Evolutionary conservation across 78 protist genomes (phyloP).

Genomic region (Planoprotostelium fungivorum): DNA sequence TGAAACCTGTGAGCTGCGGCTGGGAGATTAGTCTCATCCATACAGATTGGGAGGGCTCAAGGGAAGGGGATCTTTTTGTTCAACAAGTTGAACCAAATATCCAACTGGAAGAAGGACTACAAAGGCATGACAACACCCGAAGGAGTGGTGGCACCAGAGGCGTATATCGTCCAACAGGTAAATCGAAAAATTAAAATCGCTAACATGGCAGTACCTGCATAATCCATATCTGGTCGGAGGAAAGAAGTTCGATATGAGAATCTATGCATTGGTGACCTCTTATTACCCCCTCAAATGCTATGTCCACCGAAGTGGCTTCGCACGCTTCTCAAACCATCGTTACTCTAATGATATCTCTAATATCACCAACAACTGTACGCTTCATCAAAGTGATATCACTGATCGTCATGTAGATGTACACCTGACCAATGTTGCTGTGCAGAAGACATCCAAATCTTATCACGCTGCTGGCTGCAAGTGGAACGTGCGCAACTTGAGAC

Average conservation of each 20-base stretch:
- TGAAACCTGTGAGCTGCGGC: constrained; percentile 10
- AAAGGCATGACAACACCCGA: neutral
- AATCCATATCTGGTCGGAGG: constrained; percentile 70
- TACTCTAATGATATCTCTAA: constrained; percentile 4
- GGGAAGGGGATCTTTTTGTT: constrained; percentile 90
- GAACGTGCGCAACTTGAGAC: constrained; percentile 52
- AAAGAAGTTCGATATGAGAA: constrained; percentile 75
- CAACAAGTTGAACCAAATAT: constrained; percentile 66
- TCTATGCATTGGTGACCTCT: constrained; percentile 61
- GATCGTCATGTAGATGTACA: constrained; percentile 39
- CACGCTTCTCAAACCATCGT: constrained; percentile 63
- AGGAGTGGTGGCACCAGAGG: neutral
- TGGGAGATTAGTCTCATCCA: neutral
- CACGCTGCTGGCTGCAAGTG: constrained; percentile 71
- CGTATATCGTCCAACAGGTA: neutral
- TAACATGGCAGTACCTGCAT: constrained; percentile 34
- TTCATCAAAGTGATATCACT: neutral
- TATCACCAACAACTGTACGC: neutral
- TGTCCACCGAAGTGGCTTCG: constrained; percentile 80
- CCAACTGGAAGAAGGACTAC: constrained; percentile 69
- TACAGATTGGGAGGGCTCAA: constrained; percentile 69
- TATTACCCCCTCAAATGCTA: constrained; percentile 65
- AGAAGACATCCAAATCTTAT: constrained; percentile 53
- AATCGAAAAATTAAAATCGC: neutral
- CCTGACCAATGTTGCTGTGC: constrained; percentile 87